Evolutionary conservation across 306 rosid genomes (phyloP).

Genomic region (Notholithocarpus densiflorus): DNA sequence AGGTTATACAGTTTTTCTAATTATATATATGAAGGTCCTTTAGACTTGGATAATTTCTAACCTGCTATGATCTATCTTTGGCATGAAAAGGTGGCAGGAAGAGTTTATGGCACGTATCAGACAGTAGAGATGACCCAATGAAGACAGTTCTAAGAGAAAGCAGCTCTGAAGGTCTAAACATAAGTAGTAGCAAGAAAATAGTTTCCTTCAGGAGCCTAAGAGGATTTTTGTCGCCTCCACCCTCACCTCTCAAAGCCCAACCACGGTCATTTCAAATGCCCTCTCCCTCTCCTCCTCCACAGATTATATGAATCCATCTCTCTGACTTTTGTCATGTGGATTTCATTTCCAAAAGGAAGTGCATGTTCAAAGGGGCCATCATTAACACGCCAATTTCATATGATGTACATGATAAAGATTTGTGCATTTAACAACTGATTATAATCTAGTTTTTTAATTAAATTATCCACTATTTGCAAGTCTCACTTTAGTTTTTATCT

Average conservation of each 20-base stretch:
- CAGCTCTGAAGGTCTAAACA: background rate
- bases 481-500: too few species aligned
- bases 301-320: too few species aligned
- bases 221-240: background rate
- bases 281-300: too few species aligned
- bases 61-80: background rate
- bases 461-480: fast-evolving
- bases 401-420: too few species aligned
- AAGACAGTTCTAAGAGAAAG: conserved; percentile 4
- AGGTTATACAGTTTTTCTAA: background rate
- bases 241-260: background rate
- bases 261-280: background rate
- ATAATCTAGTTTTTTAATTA: too few species aligned
- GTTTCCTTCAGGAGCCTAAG: background rate
- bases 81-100: background rate
- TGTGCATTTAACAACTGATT: too few species aligned
- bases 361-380: too few species aligned
- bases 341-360: too few species aligned
- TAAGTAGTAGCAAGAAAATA: background rate
- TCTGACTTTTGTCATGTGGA: too few species aligned
- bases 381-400: too few species aligned
- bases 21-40: background rate
- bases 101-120: background rate
- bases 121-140: background rate
- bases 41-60: background rate